Conservation (phyloP, 768 basidiomycete species). For the Lactarius hatsudake region DNA sequence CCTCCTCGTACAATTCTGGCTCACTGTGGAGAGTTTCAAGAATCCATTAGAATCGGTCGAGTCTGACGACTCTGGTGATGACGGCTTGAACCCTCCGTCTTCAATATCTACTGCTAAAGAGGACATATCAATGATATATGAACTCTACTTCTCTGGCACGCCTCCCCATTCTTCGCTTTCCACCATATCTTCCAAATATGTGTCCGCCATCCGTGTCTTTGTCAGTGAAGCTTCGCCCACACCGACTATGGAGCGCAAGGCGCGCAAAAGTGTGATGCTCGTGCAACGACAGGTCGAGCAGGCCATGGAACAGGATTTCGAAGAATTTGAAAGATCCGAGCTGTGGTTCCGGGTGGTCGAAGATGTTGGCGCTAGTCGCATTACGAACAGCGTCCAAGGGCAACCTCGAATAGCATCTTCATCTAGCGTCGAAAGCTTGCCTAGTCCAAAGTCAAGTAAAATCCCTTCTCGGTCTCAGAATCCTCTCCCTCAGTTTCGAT, state of each 20-base stretch:
- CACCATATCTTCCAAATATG: conserved; percentile 65
- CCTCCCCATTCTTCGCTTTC: conserved; percentile 57
- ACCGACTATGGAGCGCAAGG: conserved; percentile 47
- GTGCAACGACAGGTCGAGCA: conserved; percentile 84
- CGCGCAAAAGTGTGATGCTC: conserved; percentile 75
- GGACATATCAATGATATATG: conserved; percentile 86
- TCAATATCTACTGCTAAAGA: conserved; percentile 64
- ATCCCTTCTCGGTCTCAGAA: conserved; percentile 7
- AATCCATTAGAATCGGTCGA: conserved; percentile 88
- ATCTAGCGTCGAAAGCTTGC: conserved; percentile 15
- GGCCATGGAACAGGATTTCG: conserved; percentile 90
- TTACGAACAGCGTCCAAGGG: background rate
- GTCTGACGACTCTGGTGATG: conserved; percentile 51
- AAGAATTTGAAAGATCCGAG: conserved; percentile 83
- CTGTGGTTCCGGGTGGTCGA: conserved; percentile 89
- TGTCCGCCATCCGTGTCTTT: conserved; percentile 67
- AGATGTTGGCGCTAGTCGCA: conserved; percentile 48
- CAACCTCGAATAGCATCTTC: background rate
- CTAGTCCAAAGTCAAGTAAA: conserved; percentile 7
- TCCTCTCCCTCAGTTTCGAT: conserved; percentile 21
- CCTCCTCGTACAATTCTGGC: conserved; percentile 92
- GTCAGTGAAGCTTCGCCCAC: conserved; percentile 46
- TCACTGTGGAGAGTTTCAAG: conserved; percentile 96
- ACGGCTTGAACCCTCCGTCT: conserved; percentile 55
- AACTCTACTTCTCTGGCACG: conserved; percentile 74